Base-by-base conservation (phyloP, 2,329 filamentous ascomycete species). In the Setomelanomma holmii region DNA sequence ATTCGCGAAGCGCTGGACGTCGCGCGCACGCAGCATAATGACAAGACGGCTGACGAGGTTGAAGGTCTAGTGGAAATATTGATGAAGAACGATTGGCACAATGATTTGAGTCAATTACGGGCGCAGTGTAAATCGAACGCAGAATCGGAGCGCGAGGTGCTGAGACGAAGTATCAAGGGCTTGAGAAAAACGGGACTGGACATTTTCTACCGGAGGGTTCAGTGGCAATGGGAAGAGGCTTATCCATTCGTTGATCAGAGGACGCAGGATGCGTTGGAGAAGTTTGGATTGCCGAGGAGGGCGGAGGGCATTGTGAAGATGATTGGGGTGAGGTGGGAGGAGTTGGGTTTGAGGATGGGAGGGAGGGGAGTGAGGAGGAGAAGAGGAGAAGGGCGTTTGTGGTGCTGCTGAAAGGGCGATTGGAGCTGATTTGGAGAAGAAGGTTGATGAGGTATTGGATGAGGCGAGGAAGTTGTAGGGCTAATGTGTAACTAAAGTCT, bases 11-110 rank as follows among this genome's bases (percentile, higher is more conserved):
- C 77, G 2, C 56, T 80, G 33, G 69, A 71, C 53, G 74, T 76
- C 47, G 77, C 78, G 27, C 56, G 68, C 23, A 80, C 76, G 5
- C 77, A 80, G 63, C 77, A 80, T 53, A 76, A 78, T 49, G 76
- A 75, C 54, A 80, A 80, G 66, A 79, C 76, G 1, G 77, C 77
- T 0, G 66, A 71, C 7, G 74, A 79, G 49, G 66, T 80, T 5
- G 68, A 67, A 4, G 23, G 60, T 7, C 47, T 75, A 5, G 72
- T 72, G 1, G 67, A 74, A 20, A 64, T 67, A 0, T 58, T 76
- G 2, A 42, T 64, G 5, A 59, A 69, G 34, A 74, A 73, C 27
- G 57, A 67, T 4, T 61, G 63, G 21, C 45, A 53, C n/a, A 68
- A 70, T 20, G 69, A 73, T 43, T 62, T 66, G n/a, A 58, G 67